Evolutionary conservation across 163 green algal genomes (phyloP).

Genomic region (Scenedesmus sp.): DNA sequence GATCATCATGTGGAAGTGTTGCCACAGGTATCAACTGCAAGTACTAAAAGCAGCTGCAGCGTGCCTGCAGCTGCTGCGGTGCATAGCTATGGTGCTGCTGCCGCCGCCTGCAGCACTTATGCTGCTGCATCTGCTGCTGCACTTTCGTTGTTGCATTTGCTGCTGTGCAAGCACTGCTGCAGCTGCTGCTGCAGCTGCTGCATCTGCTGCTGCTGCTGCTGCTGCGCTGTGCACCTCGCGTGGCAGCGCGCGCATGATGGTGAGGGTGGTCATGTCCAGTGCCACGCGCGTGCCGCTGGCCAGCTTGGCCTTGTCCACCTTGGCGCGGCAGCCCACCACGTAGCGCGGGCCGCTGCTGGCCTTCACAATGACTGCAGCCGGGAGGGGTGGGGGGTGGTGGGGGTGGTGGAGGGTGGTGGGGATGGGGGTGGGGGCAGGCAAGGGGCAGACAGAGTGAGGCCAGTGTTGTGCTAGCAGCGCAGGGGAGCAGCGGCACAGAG

Average conservation of each 20-base stretch:
- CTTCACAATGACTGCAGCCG: constrained; percentile 98
- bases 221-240: constrained; percentile 84
- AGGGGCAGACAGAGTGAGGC: too few species aligned
- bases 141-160: background rate
- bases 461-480: too few species aligned
- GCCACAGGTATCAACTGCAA: too few species aligned
- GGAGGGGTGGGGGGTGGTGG: background rate
- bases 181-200: background rate
- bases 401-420: too few species aligned
- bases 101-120: background rate
- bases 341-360: constrained; percentile 98
- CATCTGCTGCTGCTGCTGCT: background rate
- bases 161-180: background rate
- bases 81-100: too few species aligned
- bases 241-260: constrained; percentile 98
- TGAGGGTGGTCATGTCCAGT: constrained; percentile 99
- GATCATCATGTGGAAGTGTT: too few species aligned
- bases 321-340: constrained; percentile 97
- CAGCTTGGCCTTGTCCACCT: constrained; percentile 98
- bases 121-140: background rate
- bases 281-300: constrained; percentile 94
- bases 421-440: background rate
- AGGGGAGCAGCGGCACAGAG: too few species aligned
- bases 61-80: too few species aligned
- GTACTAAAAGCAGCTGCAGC: too few species aligned